Base-by-base conservation (phyloP, 345 rosid species). In the Sonneratia alba region DNA sequence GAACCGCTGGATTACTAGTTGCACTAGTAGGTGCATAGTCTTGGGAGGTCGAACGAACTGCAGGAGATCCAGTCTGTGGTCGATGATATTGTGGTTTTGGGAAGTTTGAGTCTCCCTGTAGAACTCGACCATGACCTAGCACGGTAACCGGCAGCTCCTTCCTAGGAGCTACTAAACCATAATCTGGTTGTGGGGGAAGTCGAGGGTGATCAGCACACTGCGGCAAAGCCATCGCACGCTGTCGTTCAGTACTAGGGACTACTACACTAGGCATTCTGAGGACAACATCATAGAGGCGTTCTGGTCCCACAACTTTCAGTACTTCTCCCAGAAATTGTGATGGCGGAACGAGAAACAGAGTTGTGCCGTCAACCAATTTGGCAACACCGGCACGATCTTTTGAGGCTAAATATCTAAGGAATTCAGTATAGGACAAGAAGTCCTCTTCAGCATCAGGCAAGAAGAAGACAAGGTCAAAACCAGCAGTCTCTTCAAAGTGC, bases 341-440 rank as follows among this genome's bases (percentile, higher is more conserved):
- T 22, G 99, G 99, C 72, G 99, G 98, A 62, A 92, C 97, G 82
- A 95, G 80, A 72, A 95, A 92, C 56, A 92, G 78, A 22, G 92
- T 92, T 27, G 92, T 92, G 66, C 98, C 97, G 73, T 92, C 97
- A 65, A 85, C 92, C 49, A 95, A 82, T 79, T 91, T 92, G 57
- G 96, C 97, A 77, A 95, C 99, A 76, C 98, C 99, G 47, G 99
- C 99, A 75, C 99, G 94, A 70, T 90, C 79, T 70, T 89, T 95
- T 51, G 89, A 87, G 74, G 97, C 92, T 83, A 95, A 86, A 77
- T 95, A 95, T 66, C 84, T 88, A 22, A 95, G 92, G 78, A 95
- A 95, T 76, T 95, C 99, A 37, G 99, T 95, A 62, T 92, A 95
- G 45, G 99, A 89, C 27, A 90, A 96, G 73, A 95, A 95, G 81